Base-by-base conservation (phyloP, 2,329 filamentous ascomycete genomes). In the Lecanicillium sp. region DNA sequence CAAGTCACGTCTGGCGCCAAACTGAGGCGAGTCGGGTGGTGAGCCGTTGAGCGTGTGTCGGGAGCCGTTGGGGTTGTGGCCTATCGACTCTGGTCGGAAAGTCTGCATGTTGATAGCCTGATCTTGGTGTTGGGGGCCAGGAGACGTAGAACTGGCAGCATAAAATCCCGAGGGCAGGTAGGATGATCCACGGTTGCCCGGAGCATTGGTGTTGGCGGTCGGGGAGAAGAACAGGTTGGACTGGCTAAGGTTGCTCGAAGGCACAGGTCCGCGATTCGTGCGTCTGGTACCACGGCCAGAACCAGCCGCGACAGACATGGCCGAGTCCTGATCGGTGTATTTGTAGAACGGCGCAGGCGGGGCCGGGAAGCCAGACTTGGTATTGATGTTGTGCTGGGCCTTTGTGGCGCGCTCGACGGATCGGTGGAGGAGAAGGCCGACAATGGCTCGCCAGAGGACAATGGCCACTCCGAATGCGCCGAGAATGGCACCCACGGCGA, bases 151-250 rank as follows among this genome's bases (percentile, higher is more conserved):
- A 17, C 82, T 76, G 5, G 86, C 75, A 22, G 87, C 82, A 56
- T 97, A 97, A 65, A 94, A 96, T 2, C 90, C 90, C 3, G 90
- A 83, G 13, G 90, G 90, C 15, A 96, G 71, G 56, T 90, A 94
- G n/a, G 71, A 70, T 2, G 87, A 94, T 43, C 76, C 78, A 38
- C 89, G 81, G 49, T 77, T 77, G 36, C 71, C 68, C 41, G 70
- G 68, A 12, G 71, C 65, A 29, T 76, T 78, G 12, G 83, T 84
- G 3, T 85, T 67, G 2, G 89, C 89, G 0, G 92, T 97, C 1
- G 92, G 92, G 7, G 88, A 95, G 69, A 95, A 98, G 74, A 98
- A 98, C 13, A 97, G 71, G 45, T 83, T 86, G 28, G 78, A 78
- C 50, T 73, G 68, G 53, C 76, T 84, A 10, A 71, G 77, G 18